These are phyloP conservation scores for Dactylellina cionopaga DNA, from an alignment of 2,329 filamentous ascomycete species.

Conservation along the genomic window DNA sequence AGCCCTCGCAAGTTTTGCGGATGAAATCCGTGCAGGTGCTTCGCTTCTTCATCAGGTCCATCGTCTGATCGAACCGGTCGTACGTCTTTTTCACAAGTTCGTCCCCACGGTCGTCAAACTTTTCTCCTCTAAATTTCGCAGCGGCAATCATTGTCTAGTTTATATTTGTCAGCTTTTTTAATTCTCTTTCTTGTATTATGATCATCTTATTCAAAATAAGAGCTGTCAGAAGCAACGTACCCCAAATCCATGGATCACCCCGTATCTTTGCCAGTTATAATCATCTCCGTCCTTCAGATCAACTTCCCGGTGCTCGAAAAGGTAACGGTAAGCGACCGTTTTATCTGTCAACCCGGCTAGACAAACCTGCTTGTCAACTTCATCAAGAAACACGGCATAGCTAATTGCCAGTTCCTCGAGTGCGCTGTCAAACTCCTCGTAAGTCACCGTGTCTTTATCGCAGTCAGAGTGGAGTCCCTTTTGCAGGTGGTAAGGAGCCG, in stretches of 20 bases:
- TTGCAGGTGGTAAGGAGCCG: neutral
- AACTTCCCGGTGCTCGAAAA: neutral
- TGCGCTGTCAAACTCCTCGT: neutral
- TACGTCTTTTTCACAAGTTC: neutral
- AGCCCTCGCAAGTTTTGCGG: neutral
- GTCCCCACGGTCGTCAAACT: neutral
- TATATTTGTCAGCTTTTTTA: neutral
- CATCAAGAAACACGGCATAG: neutral
- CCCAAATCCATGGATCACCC: neutral
- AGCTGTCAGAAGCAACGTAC: neutral
- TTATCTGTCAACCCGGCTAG: neutral
- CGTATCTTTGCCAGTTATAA: too few species aligned
- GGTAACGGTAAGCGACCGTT: neutral
- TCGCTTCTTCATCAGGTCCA: neutral
- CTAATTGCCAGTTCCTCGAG: neutral
- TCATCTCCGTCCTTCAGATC: neutral
- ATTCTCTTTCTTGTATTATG: neutral
- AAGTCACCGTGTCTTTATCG: neutral
- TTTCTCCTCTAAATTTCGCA: conserved; percentile 4
- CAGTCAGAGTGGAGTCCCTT: neutral
- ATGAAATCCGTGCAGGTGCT: neutral
- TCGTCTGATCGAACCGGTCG: neutral
- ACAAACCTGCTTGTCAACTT: conserved; percentile 18
- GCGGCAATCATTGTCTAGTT: neutral
- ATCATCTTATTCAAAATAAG: too few species aligned